Conservation (phyloP, 2,329 filamentous ascomycete genomes). For the Fusarium sp. region DNA sequence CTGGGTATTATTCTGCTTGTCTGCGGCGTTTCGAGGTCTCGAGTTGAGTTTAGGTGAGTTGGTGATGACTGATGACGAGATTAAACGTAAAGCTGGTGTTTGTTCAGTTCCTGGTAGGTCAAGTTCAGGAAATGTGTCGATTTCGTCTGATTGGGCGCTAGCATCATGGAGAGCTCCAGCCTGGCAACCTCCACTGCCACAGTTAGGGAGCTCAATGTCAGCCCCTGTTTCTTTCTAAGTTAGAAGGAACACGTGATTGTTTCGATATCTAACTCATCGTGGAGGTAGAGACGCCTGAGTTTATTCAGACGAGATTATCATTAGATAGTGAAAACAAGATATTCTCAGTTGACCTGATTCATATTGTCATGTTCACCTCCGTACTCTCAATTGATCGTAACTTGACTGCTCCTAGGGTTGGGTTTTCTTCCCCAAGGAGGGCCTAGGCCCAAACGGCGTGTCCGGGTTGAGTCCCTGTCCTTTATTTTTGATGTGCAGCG, state of each 20-base stretch:
- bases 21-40: background rate
- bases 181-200: background rate
- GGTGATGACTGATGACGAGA: slow-evolving; percentile 31
- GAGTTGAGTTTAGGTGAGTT: slow-evolving; percentile 9
- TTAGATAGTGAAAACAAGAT: background rate
- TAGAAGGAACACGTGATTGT: slow-evolving; percentile 34
- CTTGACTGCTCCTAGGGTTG: background rate
- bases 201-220: slow-evolving; percentile 7
- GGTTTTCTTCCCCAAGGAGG: slow-evolving; percentile 1
- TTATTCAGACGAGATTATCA: background rate
- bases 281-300: background rate
- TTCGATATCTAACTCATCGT: background rate
- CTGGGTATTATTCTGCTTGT: background rate
- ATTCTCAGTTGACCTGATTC: background rate
- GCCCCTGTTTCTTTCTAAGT: slow-evolving; percentile 6
- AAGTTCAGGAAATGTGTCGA: slow-evolving; percentile 49
- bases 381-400: slow-evolving; percentile 8
- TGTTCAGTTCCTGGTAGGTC: slow-evolving; percentile 43
- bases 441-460: slow-evolving; percentile 22
- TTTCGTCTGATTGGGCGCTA: slow-evolving; percentile 42
- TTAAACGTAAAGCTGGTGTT: slow-evolving; percentile 38
- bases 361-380: background rate
- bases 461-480: slow-evolving; percentile 32
- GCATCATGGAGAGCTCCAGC: slow-evolving; percentile 39
- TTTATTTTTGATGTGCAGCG: slow-evolving; percentile 22